Evolutionary conservation across 306 rosid species (phyloP).

Genomic region (Biancaea sappan): DNA sequence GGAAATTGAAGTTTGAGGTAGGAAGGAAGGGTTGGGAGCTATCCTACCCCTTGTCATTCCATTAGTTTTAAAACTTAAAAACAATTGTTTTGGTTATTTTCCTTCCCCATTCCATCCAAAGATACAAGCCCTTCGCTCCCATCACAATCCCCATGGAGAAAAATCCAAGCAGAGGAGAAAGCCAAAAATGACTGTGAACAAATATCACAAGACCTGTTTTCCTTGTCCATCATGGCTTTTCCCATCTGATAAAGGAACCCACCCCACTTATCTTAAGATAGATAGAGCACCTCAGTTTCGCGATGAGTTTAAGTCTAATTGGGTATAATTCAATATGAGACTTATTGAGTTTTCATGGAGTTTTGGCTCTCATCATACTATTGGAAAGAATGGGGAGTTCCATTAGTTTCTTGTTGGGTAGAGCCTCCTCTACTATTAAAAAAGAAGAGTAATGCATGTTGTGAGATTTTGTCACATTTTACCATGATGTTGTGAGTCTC

Average conservation of each 20-base stretch:
- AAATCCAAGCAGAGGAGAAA: background rate
- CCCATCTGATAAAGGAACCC: background rate
- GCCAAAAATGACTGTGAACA: background rate
- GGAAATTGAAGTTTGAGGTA: background rate
- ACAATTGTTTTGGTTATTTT: background rate
- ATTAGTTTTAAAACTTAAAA: background rate
- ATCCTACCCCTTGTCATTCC: background rate
- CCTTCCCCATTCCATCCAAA: background rate
- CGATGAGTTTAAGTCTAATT: background rate
- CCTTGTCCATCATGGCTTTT: background rate
- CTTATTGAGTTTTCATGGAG: slow-evolving; percentile 2
- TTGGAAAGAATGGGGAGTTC: slow-evolving; percentile 23
- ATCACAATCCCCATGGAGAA: background rate
- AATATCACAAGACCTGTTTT: background rate
- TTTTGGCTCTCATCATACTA: background rate
- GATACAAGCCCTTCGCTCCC: background rate
- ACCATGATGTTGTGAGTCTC: background rate
- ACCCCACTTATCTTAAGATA: too few species aligned
- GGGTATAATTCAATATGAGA: background rate
- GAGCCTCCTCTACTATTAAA: background rate
- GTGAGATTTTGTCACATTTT: background rate
- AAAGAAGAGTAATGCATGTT: background rate
- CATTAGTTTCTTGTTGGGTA: background rate
- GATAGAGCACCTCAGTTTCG: background rate
- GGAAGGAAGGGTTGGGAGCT: background rate